phyloP scores from a whole-genome alignment of 192 early-diverging fungal genomes.

The Podila horticola region DNA sequence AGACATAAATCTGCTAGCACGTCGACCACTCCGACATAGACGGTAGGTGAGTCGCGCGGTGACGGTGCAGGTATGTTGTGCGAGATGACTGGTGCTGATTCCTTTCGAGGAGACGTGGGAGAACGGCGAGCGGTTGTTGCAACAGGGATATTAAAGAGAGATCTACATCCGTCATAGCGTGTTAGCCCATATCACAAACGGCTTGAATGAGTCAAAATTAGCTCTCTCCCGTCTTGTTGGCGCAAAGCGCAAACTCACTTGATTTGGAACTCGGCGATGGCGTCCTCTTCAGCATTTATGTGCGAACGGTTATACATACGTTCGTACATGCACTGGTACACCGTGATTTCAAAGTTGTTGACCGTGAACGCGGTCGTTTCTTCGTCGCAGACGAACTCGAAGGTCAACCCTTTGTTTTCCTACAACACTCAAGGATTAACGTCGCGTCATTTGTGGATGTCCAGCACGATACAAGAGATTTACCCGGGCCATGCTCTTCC shows the following conservation, averaged over 20 bases:
- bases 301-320: slow-evolving; percentile 34
- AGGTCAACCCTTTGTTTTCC: no score
- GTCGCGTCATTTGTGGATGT: no score
- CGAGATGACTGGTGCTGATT: neutral
- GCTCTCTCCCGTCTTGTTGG: no score
- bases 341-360: slow-evolving; percentile 58
- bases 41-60: slow-evolving; percentile 28
- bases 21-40: slow-evolving; percentile 59
- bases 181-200: no score
- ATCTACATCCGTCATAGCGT: no score
- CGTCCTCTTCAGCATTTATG: slow-evolving; percentile 54
- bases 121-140: no score
- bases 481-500: no score
- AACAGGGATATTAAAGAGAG: no score
- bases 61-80: slow-evolving; percentile 17
- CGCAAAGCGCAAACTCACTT: neutral
- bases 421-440: no score
- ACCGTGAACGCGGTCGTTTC: slow-evolving; percentile 16
- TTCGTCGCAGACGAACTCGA: slow-evolving; percentile 35
- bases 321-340: slow-evolving; percentile 71
- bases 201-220: no score
- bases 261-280: slow-evolving; percentile 32
- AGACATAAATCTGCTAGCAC: slow-evolving; percentile 70
- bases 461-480: no score
- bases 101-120: neutral